Base-by-base conservation (phyloP, 1,284 basidiomycete species). In the Moesziomyces sp. region DNA sequence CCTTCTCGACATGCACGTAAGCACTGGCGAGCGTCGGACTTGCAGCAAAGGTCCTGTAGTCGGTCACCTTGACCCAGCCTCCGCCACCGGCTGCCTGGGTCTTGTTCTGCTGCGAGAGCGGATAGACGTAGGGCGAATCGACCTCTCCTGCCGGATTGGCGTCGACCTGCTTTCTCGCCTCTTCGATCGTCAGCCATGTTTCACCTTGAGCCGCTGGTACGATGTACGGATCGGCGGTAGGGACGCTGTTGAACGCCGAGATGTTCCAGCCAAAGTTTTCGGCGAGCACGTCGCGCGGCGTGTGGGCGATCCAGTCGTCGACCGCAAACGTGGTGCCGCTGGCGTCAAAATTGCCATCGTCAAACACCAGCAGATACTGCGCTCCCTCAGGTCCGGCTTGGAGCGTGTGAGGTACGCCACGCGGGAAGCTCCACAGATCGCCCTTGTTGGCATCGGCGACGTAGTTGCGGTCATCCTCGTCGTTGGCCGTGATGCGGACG, bases 1-100 rank as follows among this genome's bases (percentile, higher is more conserved):
- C 90, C 28, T 89, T 89, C 62, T 91, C 87, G 28, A 92, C 88
- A 4, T 87, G 89, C 13, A 92, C 88, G 74, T 91, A 89, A 3
- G 90, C 89, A 3, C 88, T 89, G 18, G 90, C 87, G 51, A 91
- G 90, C 0, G 88, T 88, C 47, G 84, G 88, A 1, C 90, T 87
- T 21, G 88, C 84, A 9, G 85, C 84, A 13, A 72, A 72, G 14
- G 38, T n/a, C 18, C 38, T 24, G 19, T 48, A 46, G 35, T 72
- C 68, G 23, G 46, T 44, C 10, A 67, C 40, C 45, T 70, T 65
- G 54, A 65, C 48, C 45, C 63, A 52, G 2, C 66, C 33, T 51
- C 73, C 21, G 55, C 53, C 40, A 38, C 61, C 65, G 23, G 50
- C 43, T 3, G 86, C 86, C 4, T 89, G 89, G 86, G 91, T 91